Evolutionary conservation across 768 basidiomycete genomes (phyloP).

Genomic region (Leucocoprinus sp.): DNA sequence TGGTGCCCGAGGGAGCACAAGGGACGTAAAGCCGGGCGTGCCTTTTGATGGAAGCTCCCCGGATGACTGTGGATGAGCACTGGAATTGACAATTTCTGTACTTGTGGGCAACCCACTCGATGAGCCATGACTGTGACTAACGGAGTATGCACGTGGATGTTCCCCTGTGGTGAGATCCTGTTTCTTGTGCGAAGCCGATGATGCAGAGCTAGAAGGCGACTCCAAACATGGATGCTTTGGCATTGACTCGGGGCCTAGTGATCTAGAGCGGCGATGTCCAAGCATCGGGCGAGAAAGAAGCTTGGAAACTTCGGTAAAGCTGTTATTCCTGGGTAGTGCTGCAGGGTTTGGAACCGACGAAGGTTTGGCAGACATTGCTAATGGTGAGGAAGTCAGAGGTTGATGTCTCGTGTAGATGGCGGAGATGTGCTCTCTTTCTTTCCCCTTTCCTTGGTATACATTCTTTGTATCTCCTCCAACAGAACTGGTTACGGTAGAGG

Average conservation of each 20-base stretch:
- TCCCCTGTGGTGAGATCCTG: not conserved
- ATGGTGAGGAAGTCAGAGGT: slow-evolving; percentile 6
- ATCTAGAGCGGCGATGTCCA: slow-evolving; percentile 8
- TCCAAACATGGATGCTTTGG: slow-evolving; percentile 3
- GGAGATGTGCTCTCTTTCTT: slow-evolving; percentile 5
- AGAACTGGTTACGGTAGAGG: not conserved
- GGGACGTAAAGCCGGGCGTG: slow-evolving; percentile 10
- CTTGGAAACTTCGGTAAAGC: not conserved
- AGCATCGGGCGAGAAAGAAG: slow-evolving; percentile 1
- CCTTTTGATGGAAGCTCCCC: slow-evolving; percentile 15
- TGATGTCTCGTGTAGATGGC: slow-evolving; percentile 6
- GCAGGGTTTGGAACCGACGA: not conserved
- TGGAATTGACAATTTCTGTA: slow-evolving; percentile 2
- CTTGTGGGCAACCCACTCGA: not conserved
- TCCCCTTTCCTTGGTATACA: slow-evolving; percentile 13
- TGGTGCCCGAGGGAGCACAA: slow-evolving; percentile 13
- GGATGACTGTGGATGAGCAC: slow-evolving; percentile 9
- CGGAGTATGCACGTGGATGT: slow-evolving; percentile 2
- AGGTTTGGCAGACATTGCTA: slow-evolving; percentile 7
- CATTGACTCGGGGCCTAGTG: slow-evolving; percentile 6
- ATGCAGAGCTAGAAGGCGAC: not conserved
- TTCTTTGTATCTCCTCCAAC: not conserved
- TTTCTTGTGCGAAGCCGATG: not conserved
- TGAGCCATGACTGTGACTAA: not conserved
- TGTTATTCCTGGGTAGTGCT: slow-evolving; percentile 1